Conservation (phyloP, 768 basidiomycete species). For the Amyloporia xantha region DNA sequence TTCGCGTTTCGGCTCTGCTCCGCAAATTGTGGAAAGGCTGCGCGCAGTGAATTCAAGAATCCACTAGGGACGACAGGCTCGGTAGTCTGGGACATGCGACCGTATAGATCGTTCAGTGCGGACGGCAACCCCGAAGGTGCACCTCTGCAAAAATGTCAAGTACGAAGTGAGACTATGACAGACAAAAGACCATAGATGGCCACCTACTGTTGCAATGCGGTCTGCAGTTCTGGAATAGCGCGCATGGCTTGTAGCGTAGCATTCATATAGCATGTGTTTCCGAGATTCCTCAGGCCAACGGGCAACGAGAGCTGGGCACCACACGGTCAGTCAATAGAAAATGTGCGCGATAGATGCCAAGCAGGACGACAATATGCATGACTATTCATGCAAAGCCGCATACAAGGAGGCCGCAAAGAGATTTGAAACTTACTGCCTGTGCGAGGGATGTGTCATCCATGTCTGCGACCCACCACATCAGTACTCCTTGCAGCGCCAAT, state of each 20-base stretch:
- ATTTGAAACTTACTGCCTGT: slow-evolving; percentile 56
- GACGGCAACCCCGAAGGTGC: slow-evolving; percentile 28
- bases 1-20: slow-evolving; percentile 46
- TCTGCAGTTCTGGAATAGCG: slow-evolving; percentile 82
- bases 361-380: background rate
- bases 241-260: slow-evolving; percentile 91
- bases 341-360: no score
- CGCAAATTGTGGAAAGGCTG: slow-evolving; percentile 85
- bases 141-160: slow-evolving; percentile 4
- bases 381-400: background rate
- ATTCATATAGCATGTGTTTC: slow-evolving; percentile 99
- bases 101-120: slow-evolving; percentile 65
- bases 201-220: slow-evolving; percentile 59
- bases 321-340: no score
- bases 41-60: slow-evolving; percentile 68
- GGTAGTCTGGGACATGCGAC: slow-evolving; percentile 66
- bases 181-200: no score
- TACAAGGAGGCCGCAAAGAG: background rate
- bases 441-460: slow-evolving; percentile 81
- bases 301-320: slow-evolving; percentile 71
- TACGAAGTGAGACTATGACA: slow-evolving; percentile 6
- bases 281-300: slow-evolving; percentile 78
- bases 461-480: slow-evolving; percentile 34
- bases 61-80: slow-evolving; percentile 63
- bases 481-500: background rate